These are phyloP conservation scores for Coemansia sp. DNA, from an alignment of 192 early-diverging fungal genomes.

Conservation along the genomic window DNA sequence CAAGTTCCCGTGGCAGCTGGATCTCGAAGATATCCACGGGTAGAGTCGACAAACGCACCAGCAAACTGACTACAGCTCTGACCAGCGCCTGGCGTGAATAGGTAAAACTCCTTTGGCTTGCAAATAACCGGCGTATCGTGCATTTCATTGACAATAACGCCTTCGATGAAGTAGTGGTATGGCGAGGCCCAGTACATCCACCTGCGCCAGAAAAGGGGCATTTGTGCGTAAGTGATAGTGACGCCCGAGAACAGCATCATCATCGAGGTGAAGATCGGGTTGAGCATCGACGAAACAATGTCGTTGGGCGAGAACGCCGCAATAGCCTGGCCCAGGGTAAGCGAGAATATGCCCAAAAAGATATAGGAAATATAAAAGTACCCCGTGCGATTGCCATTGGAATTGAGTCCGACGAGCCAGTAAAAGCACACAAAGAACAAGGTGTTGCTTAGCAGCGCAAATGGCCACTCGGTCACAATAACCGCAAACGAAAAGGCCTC, in stretches of 20 bases:
- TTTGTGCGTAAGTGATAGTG: slow-evolving; percentile 58
- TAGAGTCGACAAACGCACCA: slow-evolving; percentile 50
- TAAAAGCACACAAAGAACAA: slow-evolving; percentile 73
- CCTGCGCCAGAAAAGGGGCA: slow-evolving; percentile 67
- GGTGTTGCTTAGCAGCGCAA: slow-evolving; percentile 60
- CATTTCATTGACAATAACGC: slow-evolving; percentile 61
- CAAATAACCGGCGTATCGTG: slow-evolving; percentile 53
- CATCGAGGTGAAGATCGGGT: slow-evolving; percentile 66
- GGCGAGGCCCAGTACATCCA: slow-evolving; percentile 74
- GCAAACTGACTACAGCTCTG: slow-evolving; percentile 65
- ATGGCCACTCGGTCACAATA: slow-evolving; percentile 69
- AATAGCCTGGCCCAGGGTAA: slow-evolving; percentile 70
- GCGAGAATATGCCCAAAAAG: slow-evolving; percentile 62
- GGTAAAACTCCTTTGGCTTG: slow-evolving; percentile 51
- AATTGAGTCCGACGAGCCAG: slow-evolving; percentile 68
- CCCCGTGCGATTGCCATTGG: slow-evolving; percentile 46
- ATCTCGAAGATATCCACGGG: slow-evolving; percentile 62
- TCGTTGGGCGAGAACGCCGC: slow-evolving; percentile 64
- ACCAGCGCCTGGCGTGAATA: slow-evolving; percentile 57
- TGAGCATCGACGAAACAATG: slow-evolving; percentile 59
- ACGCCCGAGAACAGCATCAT: slow-evolving; percentile 72
- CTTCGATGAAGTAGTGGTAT: slow-evolving; percentile 68
- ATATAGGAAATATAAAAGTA: slow-evolving; percentile 67
- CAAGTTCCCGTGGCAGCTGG: slow-evolving; percentile 54
- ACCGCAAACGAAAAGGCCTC: slow-evolving; percentile 63